Base-by-base conservation (phyloP, 2,329 filamentous ascomycete species). In the Epichloe glyceriae region DNA sequence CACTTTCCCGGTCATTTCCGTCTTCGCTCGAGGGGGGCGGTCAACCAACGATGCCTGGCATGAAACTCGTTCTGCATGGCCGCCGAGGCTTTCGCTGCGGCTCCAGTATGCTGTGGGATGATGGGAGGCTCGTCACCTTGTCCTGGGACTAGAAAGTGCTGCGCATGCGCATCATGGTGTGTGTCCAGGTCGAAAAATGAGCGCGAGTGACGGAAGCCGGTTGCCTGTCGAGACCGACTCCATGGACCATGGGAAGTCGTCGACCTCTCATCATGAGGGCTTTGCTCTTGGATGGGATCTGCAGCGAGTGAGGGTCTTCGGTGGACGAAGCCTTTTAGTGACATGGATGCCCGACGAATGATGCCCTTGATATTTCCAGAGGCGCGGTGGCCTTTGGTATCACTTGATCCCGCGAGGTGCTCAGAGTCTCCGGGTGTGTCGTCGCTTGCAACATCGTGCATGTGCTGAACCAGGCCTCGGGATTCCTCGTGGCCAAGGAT, bases 41-140 rank as follows among this genome's bases (percentile, higher is more conserved):
- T 61, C 7, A 78, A 60, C 65, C 73, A 71, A 47, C 70, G 67
- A 63, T 68, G 54, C 41, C 64, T 61, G 4, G 62, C 64, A 5
- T 71, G 56, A 44, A 67, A 71, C 49, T 79, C 75, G 56, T 80
- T 80, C 57, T 82, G 77, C 51, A 78, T 70, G 11, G 78, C 79
- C 3, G 76, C 79, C 0, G 79, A 75, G 7, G 80, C 76, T 52
- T 81, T 79, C 33, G 79, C 79, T 2, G 78, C 79, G n/a, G 73
- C 76, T 37, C 80, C 80, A 0, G 73, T 76, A 50, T 80, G 74
- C 11, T 68, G 67, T 3, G 80, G 80, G 30, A 84, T 82, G 52
- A 81, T 66, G 0, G 80, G 80, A 4, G 80, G 80, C 51, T 75
- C 76, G 34, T 68, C 67, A 33, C 72, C 72, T 51, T 71, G 64